Conservation (phyloP, 192 early-diverging fungal genomes). For the Coemansia sp. region DNA sequence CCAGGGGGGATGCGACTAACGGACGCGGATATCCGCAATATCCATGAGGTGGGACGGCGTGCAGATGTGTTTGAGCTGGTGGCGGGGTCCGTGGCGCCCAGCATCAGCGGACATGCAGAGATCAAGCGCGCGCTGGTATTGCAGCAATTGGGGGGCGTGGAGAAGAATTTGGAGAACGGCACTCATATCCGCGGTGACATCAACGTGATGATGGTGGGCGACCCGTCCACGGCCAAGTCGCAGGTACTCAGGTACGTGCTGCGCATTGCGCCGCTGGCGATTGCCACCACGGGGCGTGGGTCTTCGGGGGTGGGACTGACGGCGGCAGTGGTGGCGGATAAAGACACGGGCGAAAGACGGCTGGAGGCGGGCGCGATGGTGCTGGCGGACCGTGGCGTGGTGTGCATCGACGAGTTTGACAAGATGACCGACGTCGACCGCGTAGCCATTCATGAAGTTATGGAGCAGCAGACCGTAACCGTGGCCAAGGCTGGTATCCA, state of each 20-base stretch:
- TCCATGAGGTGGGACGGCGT: constrained; percentile 71
- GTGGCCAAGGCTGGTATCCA: constrained; percentile 99
- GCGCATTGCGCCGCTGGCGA: constrained; percentile 92
- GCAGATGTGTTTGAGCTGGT: constrained; percentile 78
- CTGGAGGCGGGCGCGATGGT: constrained; percentile 99
- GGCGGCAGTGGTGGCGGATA: constrained; percentile 91
- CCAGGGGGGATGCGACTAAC: constrained; percentile 67
- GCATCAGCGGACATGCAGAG: constrained; percentile 85
- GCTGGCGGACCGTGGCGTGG: constrained; percentile 92
- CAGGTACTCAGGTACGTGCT: constrained; percentile 95
- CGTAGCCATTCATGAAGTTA: constrained; percentile 99
- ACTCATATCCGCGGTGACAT: constrained; percentile 97
- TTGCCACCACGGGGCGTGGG: constrained; percentile 95
- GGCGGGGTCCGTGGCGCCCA: constrained; percentile 84
- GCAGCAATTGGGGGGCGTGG: constrained; percentile 86
- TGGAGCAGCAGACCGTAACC: constrained; percentile 99
- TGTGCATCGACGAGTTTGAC: constrained; percentile 99
- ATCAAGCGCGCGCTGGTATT: constrained; percentile 94
- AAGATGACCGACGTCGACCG: constrained; percentile 98
- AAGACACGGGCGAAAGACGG: constrained; percentile 90
- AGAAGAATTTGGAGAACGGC: constrained; percentile 92
- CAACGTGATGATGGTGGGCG: constrained; percentile 97
- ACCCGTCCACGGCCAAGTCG: constrained; percentile 99
- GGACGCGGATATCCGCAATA: constrained; percentile 84
- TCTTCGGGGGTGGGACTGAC: constrained; percentile 97